A percentile compares a stretch with the other conserved stretches of the same genome.
phyloP scores from a whole-genome alignment of 1,284 basidiomycete species.

The Marasmius oreades region DNA sequence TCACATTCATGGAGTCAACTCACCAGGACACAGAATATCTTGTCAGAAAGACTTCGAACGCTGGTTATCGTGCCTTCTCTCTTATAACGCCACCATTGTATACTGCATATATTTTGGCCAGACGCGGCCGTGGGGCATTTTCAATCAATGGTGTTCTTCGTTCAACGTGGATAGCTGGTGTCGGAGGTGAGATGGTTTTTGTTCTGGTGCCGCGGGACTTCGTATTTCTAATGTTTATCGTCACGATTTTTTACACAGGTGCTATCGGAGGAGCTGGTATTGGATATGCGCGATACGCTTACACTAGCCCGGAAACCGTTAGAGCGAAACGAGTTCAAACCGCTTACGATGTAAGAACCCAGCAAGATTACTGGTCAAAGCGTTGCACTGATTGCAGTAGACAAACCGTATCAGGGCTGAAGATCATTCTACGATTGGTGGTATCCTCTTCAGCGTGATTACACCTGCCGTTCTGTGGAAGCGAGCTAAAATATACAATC shows the following conservation, averaged over 20 bases:
- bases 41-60: slow-evolving; percentile 56
- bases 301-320: slow-evolving; percentile 32
- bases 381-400: slow-evolving; percentile 30
- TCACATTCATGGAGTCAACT: slow-evolving; percentile 8
- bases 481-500: slow-evolving; percentile 48
- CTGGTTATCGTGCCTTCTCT: slow-evolving; percentile 64
- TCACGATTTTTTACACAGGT: slow-evolving; percentile 22
- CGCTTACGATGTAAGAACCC: slow-evolving; percentile 51
- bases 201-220: neutral
- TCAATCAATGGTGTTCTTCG: slow-evolving; percentile 58
- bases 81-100: slow-evolving; percentile 59
- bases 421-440: slow-evolving; percentile 70
- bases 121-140: slow-evolving; percentile 50
- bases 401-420: slow-evolving; percentile 53
- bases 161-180: slow-evolving; percentile 67
- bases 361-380: neutral
- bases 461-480: slow-evolving; percentile 69
- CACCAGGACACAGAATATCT: slow-evolving; percentile 37
- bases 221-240: neutral
- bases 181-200: slow-evolving; percentile 38
- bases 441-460: slow-evolving; percentile 55
- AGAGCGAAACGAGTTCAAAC: slow-evolving; percentile 30
- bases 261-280: slow-evolving; percentile 28
- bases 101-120: slow-evolving; percentile 44
- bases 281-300: slow-evolving; percentile 35